Evolutionary conservation across 2,329 filamentous ascomycete genomes (phyloP), one percentile per base, ranked within the genome.

Genomic region (Curvularia verruculosa): DNA sequence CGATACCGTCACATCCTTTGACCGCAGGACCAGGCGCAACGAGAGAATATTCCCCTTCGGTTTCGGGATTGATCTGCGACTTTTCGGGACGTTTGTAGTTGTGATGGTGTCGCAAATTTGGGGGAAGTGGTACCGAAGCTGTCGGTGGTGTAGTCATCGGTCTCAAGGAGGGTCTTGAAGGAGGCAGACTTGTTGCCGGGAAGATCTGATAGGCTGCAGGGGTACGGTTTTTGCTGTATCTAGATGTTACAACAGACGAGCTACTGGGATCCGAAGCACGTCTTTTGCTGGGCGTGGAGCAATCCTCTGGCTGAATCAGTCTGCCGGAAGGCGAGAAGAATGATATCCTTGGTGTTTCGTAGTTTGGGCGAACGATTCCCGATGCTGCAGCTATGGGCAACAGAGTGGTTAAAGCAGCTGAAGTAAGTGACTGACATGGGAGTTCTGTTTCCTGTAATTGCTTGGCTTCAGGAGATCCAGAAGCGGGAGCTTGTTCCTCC

Each of bases 311-410:
- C 47, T 72, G 68, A 39, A 75, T 75, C 18, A 75, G 60, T 37
- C 69, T 74, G 23, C 74, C 72, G 18, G 73, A 75, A 24, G 73
- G 72, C 31, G 74, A 73, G 54, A 65, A 72, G 65, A 73, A 73
- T 5, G 72, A 74, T 36, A 72, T 61, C 39, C 60, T 68, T 13
- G 74, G 66, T 36, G 65, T 67, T 18, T 65, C 58, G 45, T 66
- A 61, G 50, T 70, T 71, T 15, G 61, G 59, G 13, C 59, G 70
- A 44, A 75, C 64, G 40, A 77, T 73, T 19, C 74, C 75, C 37
- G 72, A 70, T 21, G 74, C 70, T 46, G 68, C 73, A 21, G 76
- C 75, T 54, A 78, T 70, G 18, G 75, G 74, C 23, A 78, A 62
- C 34, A 78, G 66, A 40, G 70, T 64, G 5, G 70, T 69, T 18